A percentile compares a stretch with the other conserved stretches of the same genome.
These are phyloP conservation scores for Glycine tomentella DNA, from an alignment of 306 rosid genomes.

Conservation along the genomic window DNA sequence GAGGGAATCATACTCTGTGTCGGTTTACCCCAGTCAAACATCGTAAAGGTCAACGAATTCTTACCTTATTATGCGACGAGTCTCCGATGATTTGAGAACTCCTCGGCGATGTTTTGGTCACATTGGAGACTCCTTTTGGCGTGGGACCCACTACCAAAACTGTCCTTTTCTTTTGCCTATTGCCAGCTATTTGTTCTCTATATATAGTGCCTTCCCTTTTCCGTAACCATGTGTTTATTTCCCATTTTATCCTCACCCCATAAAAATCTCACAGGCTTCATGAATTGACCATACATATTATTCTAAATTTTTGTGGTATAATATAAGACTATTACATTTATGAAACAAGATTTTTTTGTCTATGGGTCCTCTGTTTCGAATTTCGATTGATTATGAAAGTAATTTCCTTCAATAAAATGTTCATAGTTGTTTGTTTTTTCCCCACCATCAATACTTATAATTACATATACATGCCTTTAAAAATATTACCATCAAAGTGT, in stretches of 20 bases:
- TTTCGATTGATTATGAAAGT: too few species aligned
- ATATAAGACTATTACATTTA: background rate
- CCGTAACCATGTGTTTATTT: constrained; percentile 42
- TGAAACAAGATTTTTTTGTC: too few species aligned
- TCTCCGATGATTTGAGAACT: background rate
- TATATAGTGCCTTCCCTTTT: constrained; percentile 29
- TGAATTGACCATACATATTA: background rate
- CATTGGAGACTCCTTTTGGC: constrained; percentile 1
- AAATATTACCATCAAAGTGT: too few species aligned
- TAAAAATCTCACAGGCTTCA: background rate
- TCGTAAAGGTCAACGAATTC: constrained; percentile 40
- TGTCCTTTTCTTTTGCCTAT: constrained; percentile 38
- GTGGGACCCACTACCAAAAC: constrained; percentile 51
- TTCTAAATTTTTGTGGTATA: background rate
- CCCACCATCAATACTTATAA: too few species aligned
- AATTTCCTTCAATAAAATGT: too few species aligned
- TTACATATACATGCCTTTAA: background rate
- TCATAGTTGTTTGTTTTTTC: too few species aligned
- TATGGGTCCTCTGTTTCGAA: too few species aligned
- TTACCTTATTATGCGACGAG: background rate
- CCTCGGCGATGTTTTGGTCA: too few species aligned
- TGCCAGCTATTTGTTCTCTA: constrained; percentile 61
- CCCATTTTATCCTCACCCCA: constrained; percentile 37
- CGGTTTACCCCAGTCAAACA: constrained; percentile 37
- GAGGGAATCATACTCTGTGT: background rate